Conservation (phyloP, 805 yeast species). For the Lipomyces yamadae region DNA sequence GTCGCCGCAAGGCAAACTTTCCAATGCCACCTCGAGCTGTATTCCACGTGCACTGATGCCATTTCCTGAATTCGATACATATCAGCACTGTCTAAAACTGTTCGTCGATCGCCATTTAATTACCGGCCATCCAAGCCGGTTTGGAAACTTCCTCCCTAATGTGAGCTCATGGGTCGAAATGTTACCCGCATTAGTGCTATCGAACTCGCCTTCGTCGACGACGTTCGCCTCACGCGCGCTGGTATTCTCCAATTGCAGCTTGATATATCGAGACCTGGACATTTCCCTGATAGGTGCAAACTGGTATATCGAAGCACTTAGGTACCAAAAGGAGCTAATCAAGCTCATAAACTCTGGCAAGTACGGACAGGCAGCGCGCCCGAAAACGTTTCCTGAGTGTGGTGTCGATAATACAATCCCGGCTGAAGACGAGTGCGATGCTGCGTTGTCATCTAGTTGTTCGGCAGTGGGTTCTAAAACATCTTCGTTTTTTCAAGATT, state of each 20-base stretch:
- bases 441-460: background rate
- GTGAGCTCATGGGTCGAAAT: conserved; percentile 8
- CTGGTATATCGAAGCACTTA: conserved; percentile 18
- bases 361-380: background rate
- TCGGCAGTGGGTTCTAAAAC: too few species aligned
- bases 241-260: conserved; percentile 9
- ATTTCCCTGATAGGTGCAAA: conserved; percentile 8
- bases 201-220: conserved; percentile 10
- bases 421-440: background rate
- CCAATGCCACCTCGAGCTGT: background rate
- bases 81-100: conserved; percentile 12
- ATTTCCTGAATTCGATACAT: conserved; percentile 23
- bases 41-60: conserved; percentile 11
- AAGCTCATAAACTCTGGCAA: background rate
- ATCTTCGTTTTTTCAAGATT: too few species aligned
- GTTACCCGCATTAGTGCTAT: conserved; percentile 17
- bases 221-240: conserved; percentile 22
- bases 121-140: background rate
- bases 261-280: conserved; percentile 6
- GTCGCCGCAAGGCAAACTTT: background rate
- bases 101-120: conserved; percentile 1
- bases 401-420: background rate
- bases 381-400: background rate
- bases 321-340: conserved; percentile 17
- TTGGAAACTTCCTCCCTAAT: background rate